Conservation (phyloP, 306 rosid genomes). For the Cucurbita pepo region DNA sequence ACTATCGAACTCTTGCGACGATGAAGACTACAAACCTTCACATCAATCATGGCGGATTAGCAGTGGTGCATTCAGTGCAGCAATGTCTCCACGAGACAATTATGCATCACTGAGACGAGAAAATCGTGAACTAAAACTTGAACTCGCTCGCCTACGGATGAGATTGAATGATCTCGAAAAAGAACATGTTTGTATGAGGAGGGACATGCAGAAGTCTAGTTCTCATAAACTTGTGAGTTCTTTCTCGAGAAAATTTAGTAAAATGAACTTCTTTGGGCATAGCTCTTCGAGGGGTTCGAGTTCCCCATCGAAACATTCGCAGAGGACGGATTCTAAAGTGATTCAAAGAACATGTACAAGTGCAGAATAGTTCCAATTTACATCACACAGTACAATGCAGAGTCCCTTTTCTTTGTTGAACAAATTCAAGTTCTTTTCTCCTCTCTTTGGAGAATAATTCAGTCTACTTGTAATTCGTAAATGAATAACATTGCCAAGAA, state of each 20-base stretch:
- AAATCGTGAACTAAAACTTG: constrained; percentile 96
- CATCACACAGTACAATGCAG: constrained; percentile 2
- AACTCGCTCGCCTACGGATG: constrained; percentile 78
- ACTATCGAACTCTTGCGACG: constrained; percentile 50
- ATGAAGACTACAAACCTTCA: constrained; percentile 68
- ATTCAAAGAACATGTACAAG: constrained; percentile 95
- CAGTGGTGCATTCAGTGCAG: constrained; percentile 96
- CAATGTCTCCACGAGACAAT: constrained; percentile 97
- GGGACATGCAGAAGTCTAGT: constrained; percentile 81
- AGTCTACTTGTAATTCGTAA: constrained; percentile 38
- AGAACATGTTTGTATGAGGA: constrained; percentile 97
- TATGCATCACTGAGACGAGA: constrained; percentile 90
- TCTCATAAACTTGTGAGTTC: constrained; percentile 82
- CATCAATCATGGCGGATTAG: constrained; percentile 92
- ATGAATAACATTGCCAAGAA: constrained; percentile 16
- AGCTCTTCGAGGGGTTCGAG: constrained; percentile 78
- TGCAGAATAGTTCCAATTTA: constrained; percentile 46
- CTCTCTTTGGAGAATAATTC: constrained; percentile 13
- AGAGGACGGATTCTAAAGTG: constrained; percentile 89
- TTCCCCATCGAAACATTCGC: constrained; percentile 76
- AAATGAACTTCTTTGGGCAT: constrained; percentile 61
- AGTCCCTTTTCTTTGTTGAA: constrained; percentile 6
- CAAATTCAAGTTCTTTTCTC: constrained; percentile 23
- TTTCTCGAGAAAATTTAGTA: constrained; percentile 72
- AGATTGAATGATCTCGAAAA: constrained; percentile 86